Base-by-base conservation (phyloP, 202 grass and related monocot species). In the Schoenoplectus triqueter region DNA sequence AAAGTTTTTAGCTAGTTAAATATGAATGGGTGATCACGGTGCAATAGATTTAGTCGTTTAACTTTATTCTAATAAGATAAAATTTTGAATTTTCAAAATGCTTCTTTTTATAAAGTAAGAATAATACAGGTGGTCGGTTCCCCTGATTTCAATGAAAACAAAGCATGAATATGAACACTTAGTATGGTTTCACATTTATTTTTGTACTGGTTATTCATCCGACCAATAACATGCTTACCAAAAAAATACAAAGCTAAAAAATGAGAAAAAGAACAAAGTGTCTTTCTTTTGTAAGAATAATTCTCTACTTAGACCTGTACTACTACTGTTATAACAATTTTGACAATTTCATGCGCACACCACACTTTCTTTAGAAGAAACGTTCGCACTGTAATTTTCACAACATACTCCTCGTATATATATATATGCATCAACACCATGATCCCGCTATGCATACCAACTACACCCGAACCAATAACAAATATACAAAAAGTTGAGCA, bases 41-140 rank as follows among this genome's bases (percentile, higher is more conserved):
- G 59, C 17, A 62, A 62, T 62, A 62, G n/a, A 62, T 62, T 19
- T n/a, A 4, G 17, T 62, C 15, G n/a, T 18, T 62, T 18, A 15
- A 60, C 4, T 15, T 60, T 60, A 4, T 60, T 60, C 56, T 60
- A 60, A 60, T 60, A 60, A 60, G 45, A 47, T 47, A 47, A 47
- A 5, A 18, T 66, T 66, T 66, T 8, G 0, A 13, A 56, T 66
- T 69, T 69, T 69, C 13, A 46, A 45, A 44, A 70, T 15, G 5
- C 0, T 8, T 70, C 41, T 70, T 70, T 70, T 70, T 44, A 70
- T 70, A 70, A 70, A 70, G 41, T 70, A 70, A 70, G 67, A 70
- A 47, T 70, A 70, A 46, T n/a, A 70, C 41, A 70, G 5, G 14
- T 70, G 67, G 41, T 6, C 40, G 67, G 5, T 70, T 41, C 4